Evolutionary conservation across 1,284 basidiomycete species (phyloP).

Genomic region (Jaminaea rosea): DNA sequence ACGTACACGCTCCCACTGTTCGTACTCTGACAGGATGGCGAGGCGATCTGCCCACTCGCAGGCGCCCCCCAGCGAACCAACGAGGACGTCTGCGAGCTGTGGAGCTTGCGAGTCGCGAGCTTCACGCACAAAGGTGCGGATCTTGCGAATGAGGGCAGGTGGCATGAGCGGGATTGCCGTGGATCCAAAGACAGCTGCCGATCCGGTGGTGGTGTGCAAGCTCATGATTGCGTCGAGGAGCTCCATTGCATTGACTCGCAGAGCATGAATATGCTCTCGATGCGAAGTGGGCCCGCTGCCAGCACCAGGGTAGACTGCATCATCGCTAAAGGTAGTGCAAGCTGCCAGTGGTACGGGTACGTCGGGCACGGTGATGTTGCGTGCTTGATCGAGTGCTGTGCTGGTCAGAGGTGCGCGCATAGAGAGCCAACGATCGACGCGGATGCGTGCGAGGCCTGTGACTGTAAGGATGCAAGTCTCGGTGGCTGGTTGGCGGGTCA

Average conservation of each 20-base stretch:
- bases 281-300: not conserved
- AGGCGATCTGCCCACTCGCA: constrained; percentile 43
- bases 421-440: constrained; percentile 38
- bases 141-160: constrained; percentile 25
- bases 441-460: constrained; percentile 36
- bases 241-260: constrained; percentile 24
- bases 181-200: too few relatives aligned
- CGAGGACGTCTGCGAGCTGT: constrained; percentile 37
- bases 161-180: constrained; percentile 37
- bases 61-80: constrained; percentile 41
- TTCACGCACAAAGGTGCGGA: constrained; percentile 32
- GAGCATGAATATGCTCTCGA: constrained; percentile 16
- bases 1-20: constrained; percentile 28
- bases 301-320: constrained; percentile 22
- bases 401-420: constrained; percentile 34
- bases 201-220: not conserved
- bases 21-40: constrained; percentile 32
- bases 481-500: constrained; percentile 36
- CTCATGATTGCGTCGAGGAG: constrained; percentile 23
- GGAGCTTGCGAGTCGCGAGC: constrained; percentile 25
- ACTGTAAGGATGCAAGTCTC: constrained; percentile 41
- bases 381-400: constrained; percentile 30
- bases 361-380: constrained; percentile 30
- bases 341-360: constrained; percentile 35
- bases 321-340: constrained; percentile 30